Evolutionary conservation across 139 green algal genomes (phyloP), one percentile per base, ranked within the genome.

Genomic region (Chlorella sp.): DNA sequence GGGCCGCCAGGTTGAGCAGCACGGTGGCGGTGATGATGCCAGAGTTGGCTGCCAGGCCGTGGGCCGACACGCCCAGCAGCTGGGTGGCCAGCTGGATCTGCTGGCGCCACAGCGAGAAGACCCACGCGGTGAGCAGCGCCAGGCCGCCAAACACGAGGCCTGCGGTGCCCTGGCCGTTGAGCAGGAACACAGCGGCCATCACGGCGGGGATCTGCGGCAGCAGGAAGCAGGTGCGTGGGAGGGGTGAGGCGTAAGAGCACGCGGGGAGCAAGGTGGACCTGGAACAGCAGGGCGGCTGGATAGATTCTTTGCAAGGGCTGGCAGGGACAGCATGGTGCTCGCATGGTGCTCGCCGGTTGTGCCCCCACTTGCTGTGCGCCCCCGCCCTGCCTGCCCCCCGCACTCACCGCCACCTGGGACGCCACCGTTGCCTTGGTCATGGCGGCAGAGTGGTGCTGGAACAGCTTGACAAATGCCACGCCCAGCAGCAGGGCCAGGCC

Each of bases 31-130:
- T 70, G 65, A 91, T 86, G 78, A 93, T 71, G 56, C 41, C 69
- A 17, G 78, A 51, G 74, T 94, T 94, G 74, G 90, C 86, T 2
- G 65, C 70, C 62, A 95, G 87, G 39, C 78, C 90, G 25, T 90
- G 73, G 0, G 83, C 88, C 32, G 85, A 81, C 39, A 94, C 81
- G 20, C 71, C 72, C 74, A 95, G 85, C 84, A 95, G 87, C 3
- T 78, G 68, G 9, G 80, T 87, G 41, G 90, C 91, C 38, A 94
- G 81, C 20, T 68, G 88, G 20, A 95, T 88, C 85, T 94, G 87
- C 34, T 86, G 57, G 17, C 91, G 82, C 91, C 90, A 94, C 47
- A 91, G 36, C 32, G 82, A 93, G 74, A 94, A 95, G 44, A 89
- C 84, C 21, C 88, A 74, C 11, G 84, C 85, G 1, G 84, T 56